Evolutionary conservation across 371 early-diverging fungal genomes (phyloP).

Genomic region (Sporodiniella umbellata): DNA sequence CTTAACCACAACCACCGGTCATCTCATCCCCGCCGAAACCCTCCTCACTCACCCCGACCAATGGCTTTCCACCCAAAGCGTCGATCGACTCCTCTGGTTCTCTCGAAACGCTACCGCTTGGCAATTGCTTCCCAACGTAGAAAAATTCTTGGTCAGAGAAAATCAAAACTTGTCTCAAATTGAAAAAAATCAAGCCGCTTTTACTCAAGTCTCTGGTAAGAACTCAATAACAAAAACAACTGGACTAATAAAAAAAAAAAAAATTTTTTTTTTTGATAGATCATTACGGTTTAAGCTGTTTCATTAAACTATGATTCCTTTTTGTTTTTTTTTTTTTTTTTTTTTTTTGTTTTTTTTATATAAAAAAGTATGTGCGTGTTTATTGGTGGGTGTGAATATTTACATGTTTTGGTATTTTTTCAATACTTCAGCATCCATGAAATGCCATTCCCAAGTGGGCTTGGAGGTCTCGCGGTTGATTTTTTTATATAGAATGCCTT

Average conservation of each 20-base stretch:
- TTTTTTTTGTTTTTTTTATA: neutral
- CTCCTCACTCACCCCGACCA: constrained; percentile 54
- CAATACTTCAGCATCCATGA: constrained; percentile 3
- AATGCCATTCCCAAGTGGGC: constrained; percentile 27
- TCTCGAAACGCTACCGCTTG: neutral
- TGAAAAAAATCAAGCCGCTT: constrained; percentile 14
- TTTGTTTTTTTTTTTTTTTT: constrained; percentile 1
- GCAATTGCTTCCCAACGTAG: constrained; percentile 10
- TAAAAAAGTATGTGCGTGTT: too few relatives aligned
- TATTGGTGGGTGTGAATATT: too few relatives aligned
- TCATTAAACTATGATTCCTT: neutral
- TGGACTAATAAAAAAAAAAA: neutral
- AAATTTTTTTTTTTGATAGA: constrained; percentile 17
- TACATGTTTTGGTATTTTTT: constrained; percentile 21
- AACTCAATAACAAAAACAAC: too few relatives aligned
- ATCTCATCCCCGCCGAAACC: constrained; percentile 50
- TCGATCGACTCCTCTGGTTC: constrained; percentile 66
- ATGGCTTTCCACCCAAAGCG: constrained; percentile 52
- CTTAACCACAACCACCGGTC: too few relatives aligned
- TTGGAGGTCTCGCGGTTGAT: constrained; percentile 17
- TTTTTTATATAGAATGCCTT: constrained; percentile 22
- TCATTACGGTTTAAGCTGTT: constrained; percentile 42
- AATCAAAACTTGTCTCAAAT: constrained; percentile 19
- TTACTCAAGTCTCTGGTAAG: constrained; percentile 48
- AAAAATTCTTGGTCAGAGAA: constrained; percentile 37